Evolutionary conservation across 768 basidiomycete genomes (phyloP), one percentile per base, ranked within the genome.

Genomic region (Suillus sp.): DNA sequence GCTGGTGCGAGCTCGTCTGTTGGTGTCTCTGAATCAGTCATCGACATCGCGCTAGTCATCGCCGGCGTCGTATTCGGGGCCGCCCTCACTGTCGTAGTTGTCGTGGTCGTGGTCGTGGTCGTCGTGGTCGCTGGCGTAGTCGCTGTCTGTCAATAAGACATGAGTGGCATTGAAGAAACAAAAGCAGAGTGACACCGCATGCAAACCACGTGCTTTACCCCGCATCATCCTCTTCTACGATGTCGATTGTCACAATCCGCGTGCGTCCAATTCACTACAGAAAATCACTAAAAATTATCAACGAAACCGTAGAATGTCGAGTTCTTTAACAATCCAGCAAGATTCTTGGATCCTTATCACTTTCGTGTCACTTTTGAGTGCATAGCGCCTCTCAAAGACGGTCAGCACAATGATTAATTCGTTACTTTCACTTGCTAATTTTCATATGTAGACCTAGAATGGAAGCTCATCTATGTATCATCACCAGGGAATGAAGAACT

Each of bases 291-390:
- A 53, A 32, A 37, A 27, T 27, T 16, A 27, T 25, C 35, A 53
- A 34, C 37, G 27, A 61, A 2, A 35, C n/a, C 20, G 8, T 70
- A 92, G 91, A 89, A 93, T 74, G 90, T 92, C 67, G 90, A 93
- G 74, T 95, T 95, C 68, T 82, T 96, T 72, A 95, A 95, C 80
- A 96, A 96, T 78, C 95, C 94, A 8, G 93, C 95, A 20, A 86
- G 87, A 68, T 99, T 98, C 77, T 86, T 89, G 13, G 95, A 99
- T 72, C 81, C 88, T 34, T 99, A 99, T 78, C 84, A 86, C 68
- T 97, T 98, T 76, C 88, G 92, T 67, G 95, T 99, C 72, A 96
- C 95, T 2, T 99, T 99, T 68, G 97, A 99, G 74, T 98, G 95
- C 74, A 94, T 98, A 68, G 90, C 95, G 13, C 87, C 89, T 7